These are phyloP conservation scores for Lithospermum erythrorhizon DNA, from an alignment of 257 asterid species.

Conservation along the genomic window DNA sequence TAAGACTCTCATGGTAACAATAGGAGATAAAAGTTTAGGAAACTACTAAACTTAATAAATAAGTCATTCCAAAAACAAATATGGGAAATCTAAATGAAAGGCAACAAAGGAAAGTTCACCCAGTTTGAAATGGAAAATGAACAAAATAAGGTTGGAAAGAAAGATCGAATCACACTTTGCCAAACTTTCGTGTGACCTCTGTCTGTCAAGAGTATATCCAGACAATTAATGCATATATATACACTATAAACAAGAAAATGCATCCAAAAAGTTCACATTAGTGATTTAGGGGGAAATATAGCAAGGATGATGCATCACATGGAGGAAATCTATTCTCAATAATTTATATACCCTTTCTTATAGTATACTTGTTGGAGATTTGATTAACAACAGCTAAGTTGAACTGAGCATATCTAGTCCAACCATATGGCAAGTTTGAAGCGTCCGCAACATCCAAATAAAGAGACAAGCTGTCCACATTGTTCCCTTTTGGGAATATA, in stretches of 20 bases:
- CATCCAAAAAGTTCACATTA: neutral
- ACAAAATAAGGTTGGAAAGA: neutral
- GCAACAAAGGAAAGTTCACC: neutral
- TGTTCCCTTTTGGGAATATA: conserved; percentile 78
- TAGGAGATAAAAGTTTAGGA: too few relatives aligned
- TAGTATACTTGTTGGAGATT: conserved; percentile 48
- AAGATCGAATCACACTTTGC: too few relatives aligned
- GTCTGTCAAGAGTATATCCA: neutral
- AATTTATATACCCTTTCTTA: conserved; percentile 38
- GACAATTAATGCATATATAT: too few relatives aligned
- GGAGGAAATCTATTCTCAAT: neutral
- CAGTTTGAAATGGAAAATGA: neutral
- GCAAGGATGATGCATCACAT: neutral
- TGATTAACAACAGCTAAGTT: conserved; percentile 63
- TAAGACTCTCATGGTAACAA: too few relatives aligned
- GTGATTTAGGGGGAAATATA: neutral
- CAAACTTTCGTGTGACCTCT: too few relatives aligned
- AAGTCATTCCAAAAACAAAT: too few relatives aligned
- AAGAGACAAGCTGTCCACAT: conserved; percentile 66
- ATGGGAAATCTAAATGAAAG: too few relatives aligned
- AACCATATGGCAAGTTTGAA: conserved; percentile 56
- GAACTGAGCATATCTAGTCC: conserved; percentile 83
- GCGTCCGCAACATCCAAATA: conserved; percentile 80
- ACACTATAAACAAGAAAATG: neutral
- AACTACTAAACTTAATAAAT: too few relatives aligned